phyloP scores from a whole-genome alignment of 768 basidiomycete species.

The Wakefieldia striispora region DNA sequence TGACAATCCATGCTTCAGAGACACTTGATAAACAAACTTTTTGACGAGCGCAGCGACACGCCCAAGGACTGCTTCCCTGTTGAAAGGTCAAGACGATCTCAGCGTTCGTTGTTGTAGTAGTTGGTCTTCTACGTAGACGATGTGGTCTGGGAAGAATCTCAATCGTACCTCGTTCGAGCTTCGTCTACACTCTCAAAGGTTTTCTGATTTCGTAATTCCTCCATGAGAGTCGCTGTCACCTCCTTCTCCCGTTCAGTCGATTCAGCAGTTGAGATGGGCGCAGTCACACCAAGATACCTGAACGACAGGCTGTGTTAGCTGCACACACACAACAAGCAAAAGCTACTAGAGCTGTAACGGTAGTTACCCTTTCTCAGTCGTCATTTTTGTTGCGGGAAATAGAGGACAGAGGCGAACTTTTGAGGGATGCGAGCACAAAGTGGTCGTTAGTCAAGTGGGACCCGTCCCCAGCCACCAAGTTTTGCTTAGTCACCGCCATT shows the following conservation, averaged over 20 bases:
- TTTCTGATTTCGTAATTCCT: constrained; percentile 81
- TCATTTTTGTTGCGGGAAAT: constrained; percentile 29
- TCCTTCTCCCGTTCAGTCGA: constrained; percentile 80
- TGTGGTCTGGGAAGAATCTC: constrained; percentile 7
- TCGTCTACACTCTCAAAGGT: constrained; percentile 91
- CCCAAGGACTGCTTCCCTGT: constrained; percentile 90
- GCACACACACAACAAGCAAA: neutral
- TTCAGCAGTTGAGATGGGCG: constrained; percentile 75
- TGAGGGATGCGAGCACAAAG: constrained; percentile 9
- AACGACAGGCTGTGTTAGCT: constrained; percentile 11
- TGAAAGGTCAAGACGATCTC: constrained; percentile 20
- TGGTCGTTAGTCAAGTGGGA: constrained; percentile 18
- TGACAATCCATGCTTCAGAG: constrained; percentile 76
- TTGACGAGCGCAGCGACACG: constrained; percentile 87
- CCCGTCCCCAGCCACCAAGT: constrained; percentile 10
- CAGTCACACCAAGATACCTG: constrained; percentile 81
- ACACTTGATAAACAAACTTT: constrained; percentile 86
- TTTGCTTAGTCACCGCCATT: constrained; percentile 23
- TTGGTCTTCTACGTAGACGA: constrained; percentile 2
- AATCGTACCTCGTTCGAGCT: constrained; percentile 72
- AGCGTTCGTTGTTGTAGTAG: constrained; percentile 13
- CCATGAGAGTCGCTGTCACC: constrained; percentile 82
- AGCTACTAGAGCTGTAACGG: constrained; percentile 7
- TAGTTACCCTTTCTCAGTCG: constrained; percentile 42
- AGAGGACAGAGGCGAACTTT: constrained; percentile 5